Evolutionary conservation across 2,329 filamentous ascomycete genomes (phyloP).

Genomic region (Knufia petricola): DNA sequence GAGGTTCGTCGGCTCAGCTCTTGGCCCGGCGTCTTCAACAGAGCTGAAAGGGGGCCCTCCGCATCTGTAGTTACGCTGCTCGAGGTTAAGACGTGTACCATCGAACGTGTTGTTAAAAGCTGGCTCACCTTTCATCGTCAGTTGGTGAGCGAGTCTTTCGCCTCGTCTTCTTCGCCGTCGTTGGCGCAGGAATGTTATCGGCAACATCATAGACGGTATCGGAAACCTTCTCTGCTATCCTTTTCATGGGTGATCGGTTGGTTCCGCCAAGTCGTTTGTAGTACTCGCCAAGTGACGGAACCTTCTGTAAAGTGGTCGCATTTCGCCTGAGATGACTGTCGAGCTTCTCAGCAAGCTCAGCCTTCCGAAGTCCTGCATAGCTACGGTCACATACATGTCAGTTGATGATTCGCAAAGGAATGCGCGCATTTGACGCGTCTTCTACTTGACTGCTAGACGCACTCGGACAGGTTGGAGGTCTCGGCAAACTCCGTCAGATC

Average conservation of each 20-base stretch:
- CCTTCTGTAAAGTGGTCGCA: conserved; percentile 51
- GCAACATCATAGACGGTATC: conserved; percentile 30
- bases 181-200: conserved; percentile 23
- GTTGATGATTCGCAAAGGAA: conserved; percentile 14
- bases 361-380: conserved; percentile 52
- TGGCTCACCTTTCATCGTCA: conserved; percentile 28
- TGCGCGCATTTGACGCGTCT: conserved; percentile 11
- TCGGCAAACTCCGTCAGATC: conserved; percentile 68
- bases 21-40: conserved; percentile 29
- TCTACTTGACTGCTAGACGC: conserved; percentile 31
- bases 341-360: conserved; percentile 65
- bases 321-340: conserved; percentile 65
- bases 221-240: conserved; percentile 28
- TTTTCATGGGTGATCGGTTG: conserved; percentile 47
- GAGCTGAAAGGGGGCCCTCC: conserved; percentile 13
- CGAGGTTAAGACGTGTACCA: neutral
- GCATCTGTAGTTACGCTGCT: conserved; percentile 14
- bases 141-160: conserved; percentile 25
- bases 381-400: conserved; percentile 20
- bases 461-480: conserved; percentile 49
- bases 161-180: conserved; percentile 25
- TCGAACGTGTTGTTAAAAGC: conserved; percentile 22
- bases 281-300: conserved; percentile 62
- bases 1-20: conserved; percentile 29
- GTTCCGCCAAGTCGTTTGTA: conserved; percentile 56